Conservation (phyloP, 2,329 filamentous ascomycete genomes). For the Periconia sp. region DNA sequence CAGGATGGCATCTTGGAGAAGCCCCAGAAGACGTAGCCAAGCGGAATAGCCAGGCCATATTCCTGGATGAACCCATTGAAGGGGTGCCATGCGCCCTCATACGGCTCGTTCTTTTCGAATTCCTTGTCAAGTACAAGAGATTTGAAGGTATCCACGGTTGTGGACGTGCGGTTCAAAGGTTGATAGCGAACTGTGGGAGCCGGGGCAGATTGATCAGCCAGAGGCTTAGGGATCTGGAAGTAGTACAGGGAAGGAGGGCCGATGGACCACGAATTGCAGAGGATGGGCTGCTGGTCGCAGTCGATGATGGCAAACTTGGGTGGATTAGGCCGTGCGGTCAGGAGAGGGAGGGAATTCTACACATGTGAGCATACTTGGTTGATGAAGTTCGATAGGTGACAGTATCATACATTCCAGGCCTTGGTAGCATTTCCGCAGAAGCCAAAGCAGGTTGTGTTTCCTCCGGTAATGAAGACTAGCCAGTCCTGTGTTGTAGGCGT, state of each 20-base stretch:
- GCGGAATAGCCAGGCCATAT: conserved; percentile 66
- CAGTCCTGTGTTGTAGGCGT: conserved; percentile 71
- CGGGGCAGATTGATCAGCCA: conserved; percentile 68
- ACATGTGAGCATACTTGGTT: conserved; percentile 15
- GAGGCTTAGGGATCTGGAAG: conserved; percentile 63
- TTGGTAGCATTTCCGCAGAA: conserved; percentile 68
- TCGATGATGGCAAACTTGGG: conserved; percentile 74
- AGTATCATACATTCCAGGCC: conserved; percentile 59
- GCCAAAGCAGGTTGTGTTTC: conserved; percentile 80
- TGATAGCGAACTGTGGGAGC: conserved; percentile 69
- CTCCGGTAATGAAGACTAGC: conserved; percentile 75
- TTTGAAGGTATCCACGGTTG: conserved; percentile 68
- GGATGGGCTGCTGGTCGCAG: conserved; percentile 75
- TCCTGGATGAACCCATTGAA: conserved; percentile 72
- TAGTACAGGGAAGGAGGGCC: conserved; percentile 70
- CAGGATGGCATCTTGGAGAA: conserved; percentile 69
- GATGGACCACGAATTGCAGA: conserved; percentile 77
- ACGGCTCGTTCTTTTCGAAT: conserved; percentile 57
- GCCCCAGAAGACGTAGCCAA: conserved; percentile 71
- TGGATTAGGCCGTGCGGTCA: conserved; percentile 64
- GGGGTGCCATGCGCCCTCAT: conserved; percentile 76
- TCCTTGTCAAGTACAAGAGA: conserved; percentile 65
- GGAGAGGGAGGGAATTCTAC: conserved; percentile 68
- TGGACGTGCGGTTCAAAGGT: conserved; percentile 72
- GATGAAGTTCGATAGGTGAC: too few species aligned